Conservation (phyloP, 2,329 filamentous ascomycete genomes). For the Aspergillus floridensis region DNA sequence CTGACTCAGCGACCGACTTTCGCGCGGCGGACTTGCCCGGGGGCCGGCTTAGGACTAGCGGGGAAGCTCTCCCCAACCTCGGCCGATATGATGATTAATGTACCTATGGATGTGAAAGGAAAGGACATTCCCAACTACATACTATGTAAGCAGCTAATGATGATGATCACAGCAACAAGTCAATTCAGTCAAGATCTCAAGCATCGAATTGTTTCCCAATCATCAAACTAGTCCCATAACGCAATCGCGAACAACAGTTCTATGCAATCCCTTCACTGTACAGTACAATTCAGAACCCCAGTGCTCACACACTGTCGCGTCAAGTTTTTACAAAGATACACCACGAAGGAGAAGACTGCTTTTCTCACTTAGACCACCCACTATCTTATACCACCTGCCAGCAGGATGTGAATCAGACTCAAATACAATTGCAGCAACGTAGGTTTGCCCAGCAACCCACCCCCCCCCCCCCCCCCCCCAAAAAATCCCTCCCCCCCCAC, state of each 20-base stretch:
- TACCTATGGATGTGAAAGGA: too few species aligned
- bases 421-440: background rate
- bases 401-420: background rate
- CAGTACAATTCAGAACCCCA: background rate
- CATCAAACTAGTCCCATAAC: too few species aligned
- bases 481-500: too few species aligned
- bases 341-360: background rate
- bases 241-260: background rate
- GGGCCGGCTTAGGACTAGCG: slow-evolving; percentile 12
- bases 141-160: too few species aligned
- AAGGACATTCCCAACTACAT: too few species aligned
- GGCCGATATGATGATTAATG: background rate
- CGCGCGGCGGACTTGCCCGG: background rate
- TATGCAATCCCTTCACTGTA: background rate
- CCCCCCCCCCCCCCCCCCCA: too few species aligned
- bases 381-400: background rate
- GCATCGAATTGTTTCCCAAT: too few species aligned
- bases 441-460: background rate
- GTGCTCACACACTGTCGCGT: background rate
- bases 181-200: too few species aligned
- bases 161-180: too few species aligned
- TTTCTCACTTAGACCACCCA: background rate
- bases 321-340: background rate
- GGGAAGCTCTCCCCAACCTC: background rate
- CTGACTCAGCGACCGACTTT: slow-evolving; percentile 24